A percentile compares a stretch with the other conserved stretches of the same genome.
Conservation (phyloP, 257 asterid genomes). For the Ophiorrhiza pumila region DNA sequence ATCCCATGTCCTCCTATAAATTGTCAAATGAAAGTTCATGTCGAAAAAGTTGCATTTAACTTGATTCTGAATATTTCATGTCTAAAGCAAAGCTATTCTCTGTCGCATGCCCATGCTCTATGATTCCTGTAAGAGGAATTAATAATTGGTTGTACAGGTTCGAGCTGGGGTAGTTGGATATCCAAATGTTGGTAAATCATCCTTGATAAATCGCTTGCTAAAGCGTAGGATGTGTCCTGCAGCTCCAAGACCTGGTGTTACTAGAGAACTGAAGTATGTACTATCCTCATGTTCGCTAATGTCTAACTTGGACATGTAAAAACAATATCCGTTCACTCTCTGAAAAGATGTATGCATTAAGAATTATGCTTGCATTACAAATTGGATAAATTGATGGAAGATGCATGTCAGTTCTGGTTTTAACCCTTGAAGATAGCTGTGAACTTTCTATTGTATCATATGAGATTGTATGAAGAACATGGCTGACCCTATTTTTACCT, state of each 20-base stretch:
- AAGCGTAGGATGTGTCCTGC: slow-evolving; percentile 98
- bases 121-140: slow-evolving; percentile 13
- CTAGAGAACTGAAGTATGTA: slow-evolving; percentile 82
- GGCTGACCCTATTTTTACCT: not conserved
- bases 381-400: no score
- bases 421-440: not conserved
- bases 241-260: slow-evolving; percentile 99
- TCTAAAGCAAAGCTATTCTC: not conserved
- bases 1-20: not conserved
- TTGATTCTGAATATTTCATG: not conserved
- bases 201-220: slow-evolving; percentile 85
- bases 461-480: not conserved
- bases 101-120: not conserved
- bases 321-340: not conserved
- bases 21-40: not conserved
- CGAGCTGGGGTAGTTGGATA: slow-evolving; percentile 96
- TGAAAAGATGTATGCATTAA: not conserved
- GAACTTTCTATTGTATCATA: not conserved
- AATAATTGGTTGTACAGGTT: slow-evolving; percentile 46
- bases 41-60: not conserved
- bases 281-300: slow-evolving; percentile 7
- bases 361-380: not conserved
- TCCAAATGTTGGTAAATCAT: slow-evolving; percentile 97
- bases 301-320: not conserved
- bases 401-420: not conserved